phyloP scores from a whole-genome alignment of 1,284 basidiomycete species.

The Marasmius sp. region DNA sequence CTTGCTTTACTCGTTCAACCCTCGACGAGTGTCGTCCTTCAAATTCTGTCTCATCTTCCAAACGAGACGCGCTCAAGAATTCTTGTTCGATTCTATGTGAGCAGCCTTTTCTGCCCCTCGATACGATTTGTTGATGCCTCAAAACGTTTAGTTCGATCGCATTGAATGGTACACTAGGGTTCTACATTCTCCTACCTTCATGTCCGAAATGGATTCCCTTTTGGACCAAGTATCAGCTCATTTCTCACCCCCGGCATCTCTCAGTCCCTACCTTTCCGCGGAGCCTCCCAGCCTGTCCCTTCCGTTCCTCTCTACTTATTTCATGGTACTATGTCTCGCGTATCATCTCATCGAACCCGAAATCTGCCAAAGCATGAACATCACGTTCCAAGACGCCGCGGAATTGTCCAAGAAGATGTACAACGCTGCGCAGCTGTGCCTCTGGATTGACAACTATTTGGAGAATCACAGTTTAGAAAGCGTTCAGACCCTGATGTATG shows the following conservation, averaged over 20 bases:
- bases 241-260: background rate
- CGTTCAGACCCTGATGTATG: conserved; percentile 23
- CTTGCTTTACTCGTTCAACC: conserved; percentile 19
- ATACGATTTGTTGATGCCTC: background rate
- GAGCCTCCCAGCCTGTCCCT: background rate
- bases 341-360: conserved; percentile 22
- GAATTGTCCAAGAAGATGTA: conserved; percentile 22
- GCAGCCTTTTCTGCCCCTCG: background rate
- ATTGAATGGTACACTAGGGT: conserved; percentile 24
- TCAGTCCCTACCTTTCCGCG: conserved; percentile 1
- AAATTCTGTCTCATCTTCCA: conserved; percentile 14
- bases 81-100: conserved; percentile 21
- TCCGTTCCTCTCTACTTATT: conserved; percentile 20
- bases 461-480: conserved; percentile 22
- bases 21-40: conserved; percentile 11
- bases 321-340: conserved; percentile 23
- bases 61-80: conserved; percentile 5
- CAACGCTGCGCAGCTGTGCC: conserved; percentile 23
- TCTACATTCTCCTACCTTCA: conserved; percentile 19
- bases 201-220: conserved; percentile 9
- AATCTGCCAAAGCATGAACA: conserved; percentile 15
- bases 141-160: conserved; percentile 15
- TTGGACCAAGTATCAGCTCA: background rate
- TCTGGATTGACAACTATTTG: conserved; percentile 22
- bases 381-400: conserved; percentile 13